A percentile compares a stretch with the other conserved stretches of the same genome.
These are phyloP conservation scores for Quercus dentata DNA, from an alignment of 306 rosid genomes.

Conservation along the genomic window DNA sequence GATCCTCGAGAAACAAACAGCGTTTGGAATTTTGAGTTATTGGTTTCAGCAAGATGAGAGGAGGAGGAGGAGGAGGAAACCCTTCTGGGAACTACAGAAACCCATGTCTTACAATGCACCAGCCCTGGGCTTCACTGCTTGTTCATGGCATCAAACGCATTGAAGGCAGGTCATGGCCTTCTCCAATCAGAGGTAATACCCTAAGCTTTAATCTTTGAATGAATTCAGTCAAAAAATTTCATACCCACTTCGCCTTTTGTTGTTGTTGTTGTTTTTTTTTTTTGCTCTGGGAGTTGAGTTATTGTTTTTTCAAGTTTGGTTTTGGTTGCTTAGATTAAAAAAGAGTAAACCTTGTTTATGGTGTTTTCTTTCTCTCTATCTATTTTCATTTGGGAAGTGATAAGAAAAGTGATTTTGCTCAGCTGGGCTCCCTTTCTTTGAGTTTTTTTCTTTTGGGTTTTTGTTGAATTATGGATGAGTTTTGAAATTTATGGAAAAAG, in stretches of 20 bases:
- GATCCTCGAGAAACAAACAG: no score
- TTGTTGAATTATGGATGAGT: not conserved
- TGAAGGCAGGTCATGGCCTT: constrained; percentile 91
- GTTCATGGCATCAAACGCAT: constrained; percentile 86
- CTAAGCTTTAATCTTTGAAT: not conserved
- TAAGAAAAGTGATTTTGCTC: no score
- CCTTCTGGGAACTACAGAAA: constrained; percentile 53
- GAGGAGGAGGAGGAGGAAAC: constrained; percentile 29
- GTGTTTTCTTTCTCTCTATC: no score
- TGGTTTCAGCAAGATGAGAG: constrained; percentile 26
- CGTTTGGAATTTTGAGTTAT: no score
- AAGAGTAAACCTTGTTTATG: not conserved
- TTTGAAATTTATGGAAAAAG: not conserved
- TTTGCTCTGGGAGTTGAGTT: not conserved
- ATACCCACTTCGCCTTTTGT: not conserved
- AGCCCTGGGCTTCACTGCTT: constrained; percentile 96
- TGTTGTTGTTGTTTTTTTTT: no score
- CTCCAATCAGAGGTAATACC: constrained; percentile 69
- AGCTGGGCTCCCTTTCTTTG: no score
- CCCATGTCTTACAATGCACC: constrained; percentile 93
- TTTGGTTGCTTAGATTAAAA: not conserved
- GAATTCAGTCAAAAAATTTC: not conserved
- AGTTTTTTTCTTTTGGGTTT: not conserved
- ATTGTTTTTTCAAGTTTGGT: not conserved
- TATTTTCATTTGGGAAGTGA: no score